Conservation (phyloP, 2,329 filamentous ascomycete species). For the Arthroderma uncinatum region DNA sequence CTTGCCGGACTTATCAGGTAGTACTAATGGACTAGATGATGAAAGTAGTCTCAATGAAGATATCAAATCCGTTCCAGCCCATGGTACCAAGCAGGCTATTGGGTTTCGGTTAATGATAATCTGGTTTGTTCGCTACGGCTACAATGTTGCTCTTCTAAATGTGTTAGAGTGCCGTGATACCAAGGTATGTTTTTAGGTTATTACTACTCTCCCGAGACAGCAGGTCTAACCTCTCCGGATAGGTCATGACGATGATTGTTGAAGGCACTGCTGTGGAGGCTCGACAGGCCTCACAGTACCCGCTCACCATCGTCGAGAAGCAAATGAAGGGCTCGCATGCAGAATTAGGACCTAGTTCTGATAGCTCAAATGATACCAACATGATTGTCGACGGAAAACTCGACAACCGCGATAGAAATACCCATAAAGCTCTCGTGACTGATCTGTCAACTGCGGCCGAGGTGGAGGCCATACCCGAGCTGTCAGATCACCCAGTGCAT, state of each 20-base stretch:
- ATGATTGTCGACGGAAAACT: background rate
- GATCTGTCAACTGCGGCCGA: no score
- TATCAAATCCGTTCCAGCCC: background rate
- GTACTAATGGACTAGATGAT: conserved; percentile 16
- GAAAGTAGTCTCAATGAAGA: conserved; percentile 19
- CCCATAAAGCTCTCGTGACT: background rate
- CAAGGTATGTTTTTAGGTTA: conserved; percentile 37
- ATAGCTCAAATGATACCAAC: background rate
- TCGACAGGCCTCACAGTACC: background rate
- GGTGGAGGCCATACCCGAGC: no score
- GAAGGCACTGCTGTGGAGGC: conserved; percentile 19
- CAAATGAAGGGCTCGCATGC: background rate
- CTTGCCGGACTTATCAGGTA: no score
- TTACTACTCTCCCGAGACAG: conserved; percentile 6
- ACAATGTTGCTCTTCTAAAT: conserved; percentile 54
- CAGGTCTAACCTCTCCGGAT: conserved; percentile 5
- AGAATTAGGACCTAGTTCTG: background rate
- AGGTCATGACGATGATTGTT: conserved; percentile 42
- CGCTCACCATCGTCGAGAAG: background rate
- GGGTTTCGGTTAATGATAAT: conserved; percentile 42
- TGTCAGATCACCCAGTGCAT: background rate
- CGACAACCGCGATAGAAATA: background rate
- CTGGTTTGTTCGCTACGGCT: conserved; percentile 44
- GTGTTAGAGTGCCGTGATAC: conserved; percentile 53
- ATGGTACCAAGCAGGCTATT: conserved; percentile 4